Evolutionary conservation across 108 stramenopile species (phyloP), one percentile per base, ranked within the genome.

Genomic region (Skeletonema grethae): DNA sequence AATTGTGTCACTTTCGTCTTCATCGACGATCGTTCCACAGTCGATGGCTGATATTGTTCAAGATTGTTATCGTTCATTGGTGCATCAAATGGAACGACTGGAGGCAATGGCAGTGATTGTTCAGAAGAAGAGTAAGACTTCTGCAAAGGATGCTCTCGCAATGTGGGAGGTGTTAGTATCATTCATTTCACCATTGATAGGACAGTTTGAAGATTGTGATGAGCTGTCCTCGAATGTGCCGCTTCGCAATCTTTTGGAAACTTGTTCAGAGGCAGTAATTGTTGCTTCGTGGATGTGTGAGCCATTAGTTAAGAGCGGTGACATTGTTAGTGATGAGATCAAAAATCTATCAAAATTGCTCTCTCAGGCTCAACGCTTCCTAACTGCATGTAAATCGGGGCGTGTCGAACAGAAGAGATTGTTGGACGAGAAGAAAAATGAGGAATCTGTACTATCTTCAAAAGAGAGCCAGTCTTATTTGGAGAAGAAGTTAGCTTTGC

Each of bases 281-380:
- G 29, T 70, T 22, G 66, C 77, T 45, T 34, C 65, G 34, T 79
- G 77, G 77, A 79, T 79, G 70, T 79, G 70, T 39, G 77, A 79
- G 35, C 66, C 77, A 0, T 43, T 50, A 1, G 20, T 78, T 9
- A 7, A 24, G 6, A 18, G 16, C 22, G 50, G 22, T 53, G 41
- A 18, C n/a, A n/a, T 24, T 38, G 36, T 10, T 4, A 57, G 55
- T 22, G 25, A 50, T 32, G 20, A 39, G 11, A 57, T 69, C 39
- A 38, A 39, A 5, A 32, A 55, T 11, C 43, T 69, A 36, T 20
- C 77, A 34, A 43, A 31, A 10, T 50, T 79, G 7, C 60, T 79
- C 6, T 43, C 77, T 2, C 57, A 46, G 4, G 69, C 77, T 1
- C 70, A 72, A 55, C 32, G 31, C 5, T 68, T 66, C 57, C 59